These are phyloP conservation scores for Annulohypoxylon maeteangense DNA, from an alignment of 495 filamentous ascomycete genomes.

Conservation along the genomic window DNA sequence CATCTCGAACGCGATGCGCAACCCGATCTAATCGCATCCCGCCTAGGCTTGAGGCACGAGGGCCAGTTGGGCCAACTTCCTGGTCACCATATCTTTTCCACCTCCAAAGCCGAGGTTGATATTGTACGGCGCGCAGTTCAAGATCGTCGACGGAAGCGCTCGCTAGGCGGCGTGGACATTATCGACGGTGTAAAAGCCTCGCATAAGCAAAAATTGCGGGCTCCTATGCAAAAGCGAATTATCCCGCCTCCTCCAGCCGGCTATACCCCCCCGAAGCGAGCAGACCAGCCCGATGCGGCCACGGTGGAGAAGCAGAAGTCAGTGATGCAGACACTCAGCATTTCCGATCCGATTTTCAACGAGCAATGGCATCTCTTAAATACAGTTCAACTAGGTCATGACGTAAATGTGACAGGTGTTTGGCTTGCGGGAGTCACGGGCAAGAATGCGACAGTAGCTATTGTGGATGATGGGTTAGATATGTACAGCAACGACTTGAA, in stretches of 20 bases:
- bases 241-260: constrained; percentile 58
- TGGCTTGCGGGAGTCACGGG: constrained; percentile 96
- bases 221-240: constrained; percentile 77
- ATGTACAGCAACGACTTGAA: constrained; percentile 97
- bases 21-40: constrained; percentile 76
- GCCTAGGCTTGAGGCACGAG: constrained; percentile 82
- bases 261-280: constrained; percentile 33
- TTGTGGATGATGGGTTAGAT: constrained; percentile 96
- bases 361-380: constrained; percentile 98
- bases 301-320: constrained; percentile 67
- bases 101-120: constrained; percentile 71
- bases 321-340: constrained; percentile 71
- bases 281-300: constrained; percentile 54
- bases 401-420: constrained; percentile 91
- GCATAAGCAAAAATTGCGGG: constrained; percentile 80
- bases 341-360: constrained; percentile 88
- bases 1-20: constrained; percentile 73
- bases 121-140: constrained; percentile 67
- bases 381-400: constrained; percentile 80
- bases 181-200: constrained; percentile 81
- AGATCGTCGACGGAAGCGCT: constrained; percentile 70
- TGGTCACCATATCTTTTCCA: constrained; percentile 87
- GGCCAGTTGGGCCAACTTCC: constrained; percentile 82
- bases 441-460: constrained; percentile 85
- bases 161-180: constrained; percentile 61